Base-by-base conservation (phyloP, 2,329 filamentous ascomycete genomes). In the Massarina eburnea region DNA sequence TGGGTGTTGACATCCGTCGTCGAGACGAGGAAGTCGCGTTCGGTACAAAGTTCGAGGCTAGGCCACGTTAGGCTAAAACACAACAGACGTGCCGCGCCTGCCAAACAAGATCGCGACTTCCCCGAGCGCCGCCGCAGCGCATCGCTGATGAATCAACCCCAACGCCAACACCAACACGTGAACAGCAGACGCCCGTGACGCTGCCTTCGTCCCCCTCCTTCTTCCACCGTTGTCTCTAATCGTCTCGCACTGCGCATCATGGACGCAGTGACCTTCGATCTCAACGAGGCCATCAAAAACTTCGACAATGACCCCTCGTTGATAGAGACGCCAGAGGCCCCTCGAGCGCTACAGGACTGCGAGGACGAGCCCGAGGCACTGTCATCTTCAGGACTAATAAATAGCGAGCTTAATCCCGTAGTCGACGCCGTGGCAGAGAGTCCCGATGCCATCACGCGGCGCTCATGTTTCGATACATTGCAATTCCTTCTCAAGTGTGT, bases 401-500 rank as follows among this genome's bases (percentile, higher is more conserved):
- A 95, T 71, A 83, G 83, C 55, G 84, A 94, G 17, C 77, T 99
- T 51, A 95, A 99, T 67, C 86, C 89, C 19, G 95, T 99, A 50
- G 84, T 96, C 52, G 94, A 97, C 70, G 86, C 89, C 22, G 84
- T 99, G 21, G 91, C 91, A 43, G 91, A 95, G 66, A 95, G 86
- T 66, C 91, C 94, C 40, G 92, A 96, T 72, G 88, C 88, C 49
- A 86, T 99, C 57, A 85, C 84, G 52, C 86, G 85, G 72, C 82
- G 84, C 62, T 81, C 84, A 41, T 81, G 86, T 55, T 91, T 97
- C 75, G 92, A 99, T 76, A 96, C 91, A 51, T 73, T 99, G 59
- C 92, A 96, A 71, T 96, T 96, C 67, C 77, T 99, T 48, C 80
- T 99, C 76, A 99, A 99, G 92, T 97, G 83, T 78, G 90, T 82